Conservation (phyloP, 768 basidiomycete species). For the Naganishia friedmannii region DNA sequence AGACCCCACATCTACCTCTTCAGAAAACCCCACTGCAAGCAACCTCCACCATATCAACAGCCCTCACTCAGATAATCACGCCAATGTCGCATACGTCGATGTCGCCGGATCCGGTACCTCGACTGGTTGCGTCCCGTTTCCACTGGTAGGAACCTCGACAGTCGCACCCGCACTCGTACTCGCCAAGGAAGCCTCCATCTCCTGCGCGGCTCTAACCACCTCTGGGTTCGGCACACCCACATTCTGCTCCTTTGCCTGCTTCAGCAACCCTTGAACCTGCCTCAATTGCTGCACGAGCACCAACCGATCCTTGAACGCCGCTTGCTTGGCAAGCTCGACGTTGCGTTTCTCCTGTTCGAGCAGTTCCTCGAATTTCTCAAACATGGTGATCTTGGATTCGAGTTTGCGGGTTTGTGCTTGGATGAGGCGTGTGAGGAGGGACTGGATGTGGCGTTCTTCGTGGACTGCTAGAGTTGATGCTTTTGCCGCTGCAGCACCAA, state of each 20-base stretch:
- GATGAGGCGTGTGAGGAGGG: conserved; percentile 72
- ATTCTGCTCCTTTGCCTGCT: conserved; percentile 36
- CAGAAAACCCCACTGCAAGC: neutral
- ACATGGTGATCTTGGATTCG: conserved; percentile 89
- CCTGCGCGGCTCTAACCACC: neutral
- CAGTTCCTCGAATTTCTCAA: conserved; percentile 90
- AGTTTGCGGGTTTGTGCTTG: conserved; percentile 73
- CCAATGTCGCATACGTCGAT: conserved; percentile 18
- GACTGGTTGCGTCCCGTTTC: neutral
- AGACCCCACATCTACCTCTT: no score
- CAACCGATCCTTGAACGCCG: conserved; percentile 71
- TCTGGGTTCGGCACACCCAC: neutral
- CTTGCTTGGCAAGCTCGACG: conserved; percentile 76
- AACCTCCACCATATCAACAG: neutral
- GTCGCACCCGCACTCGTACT: conserved; percentile 5
- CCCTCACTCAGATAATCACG: neutral
- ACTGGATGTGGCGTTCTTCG: conserved; percentile 76
- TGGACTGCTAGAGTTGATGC: conserved; percentile 74
- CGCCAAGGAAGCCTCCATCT: conserved; percentile 17
- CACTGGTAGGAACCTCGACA: neutral
- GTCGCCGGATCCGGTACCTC: conserved; percentile 22
- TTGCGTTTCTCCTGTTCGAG: conserved; percentile 84
- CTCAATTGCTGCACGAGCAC: conserved; percentile 44
- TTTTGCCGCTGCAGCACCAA: conserved; percentile 82
- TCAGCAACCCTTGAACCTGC: conserved; percentile 44